Evolutionary conservation across 352 stramenopile species (phyloP).

Genomic region (Phytophthora pinifolia): DNA sequence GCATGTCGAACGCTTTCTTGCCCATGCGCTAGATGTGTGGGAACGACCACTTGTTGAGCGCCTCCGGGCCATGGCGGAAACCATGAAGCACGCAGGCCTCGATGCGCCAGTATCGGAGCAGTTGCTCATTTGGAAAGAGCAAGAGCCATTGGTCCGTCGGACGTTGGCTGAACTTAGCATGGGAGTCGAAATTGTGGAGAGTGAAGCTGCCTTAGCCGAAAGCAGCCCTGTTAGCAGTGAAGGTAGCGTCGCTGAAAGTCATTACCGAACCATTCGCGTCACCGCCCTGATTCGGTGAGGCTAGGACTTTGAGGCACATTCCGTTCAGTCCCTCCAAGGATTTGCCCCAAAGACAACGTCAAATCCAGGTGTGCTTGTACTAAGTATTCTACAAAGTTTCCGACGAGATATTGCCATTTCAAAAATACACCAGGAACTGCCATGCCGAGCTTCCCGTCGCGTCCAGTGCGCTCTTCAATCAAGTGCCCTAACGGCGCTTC

Average conservation of each 20-base stretch:
- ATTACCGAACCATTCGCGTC: slow-evolving; percentile 39
- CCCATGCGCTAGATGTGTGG: slow-evolving; percentile 69
- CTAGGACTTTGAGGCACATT: no score
- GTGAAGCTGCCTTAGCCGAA: slow-evolving; percentile 2
- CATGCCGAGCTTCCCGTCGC: neutral
- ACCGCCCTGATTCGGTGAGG: slow-evolving; percentile 14
- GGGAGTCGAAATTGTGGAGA: slow-evolving; percentile 24
- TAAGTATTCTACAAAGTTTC: slow-evolving; percentile 22
- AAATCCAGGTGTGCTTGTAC: slow-evolving; percentile 7
- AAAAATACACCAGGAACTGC: neutral
- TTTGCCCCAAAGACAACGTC: neutral
- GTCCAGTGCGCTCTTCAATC: neutral
- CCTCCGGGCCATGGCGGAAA: slow-evolving; percentile 36
- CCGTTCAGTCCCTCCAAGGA: no score
- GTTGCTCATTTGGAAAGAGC: slow-evolving; percentile 60
- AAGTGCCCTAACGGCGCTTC: slow-evolving; percentile 58
- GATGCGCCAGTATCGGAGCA: slow-evolving; percentile 21
- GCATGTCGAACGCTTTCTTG: slow-evolving; percentile 73
- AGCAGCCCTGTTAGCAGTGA: neutral
- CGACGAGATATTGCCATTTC: slow-evolving; percentile 15
- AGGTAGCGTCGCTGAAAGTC: slow-evolving; percentile 5
- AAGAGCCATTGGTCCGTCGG: slow-evolving; percentile 33
- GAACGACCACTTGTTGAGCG: slow-evolving; percentile 52
- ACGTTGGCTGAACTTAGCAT: slow-evolving; percentile 39
- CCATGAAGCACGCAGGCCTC: slow-evolving; percentile 15